Base-by-base conservation (phyloP, 305 asterid genomes). In the Fraxinus greggii region DNA sequence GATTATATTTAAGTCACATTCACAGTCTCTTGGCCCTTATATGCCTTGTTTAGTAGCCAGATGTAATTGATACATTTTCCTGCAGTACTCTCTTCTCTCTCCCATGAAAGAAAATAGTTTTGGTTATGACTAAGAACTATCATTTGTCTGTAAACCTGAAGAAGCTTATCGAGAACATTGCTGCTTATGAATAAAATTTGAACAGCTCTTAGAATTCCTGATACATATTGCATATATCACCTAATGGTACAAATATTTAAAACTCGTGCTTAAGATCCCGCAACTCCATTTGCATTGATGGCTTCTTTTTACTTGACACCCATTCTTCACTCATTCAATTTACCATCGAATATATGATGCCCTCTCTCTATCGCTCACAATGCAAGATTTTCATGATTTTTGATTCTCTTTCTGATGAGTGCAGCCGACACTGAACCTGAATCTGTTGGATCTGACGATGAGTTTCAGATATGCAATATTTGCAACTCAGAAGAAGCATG, bases 371-470 rank as follows among this genome's bases (percentile, higher is more conserved):
- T 6, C 48, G 63, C 63, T 51, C 33, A 24, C 32, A 23, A 24
- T 63, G 72, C 17, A 63, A 23, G 31, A 1, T 80, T 79, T 56
- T 78, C 78, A 61, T 76, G 67, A 56, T 84, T 77, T 40, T 4
- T 80, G 54, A 33, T 80, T 76, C 28, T 70, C 70, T 73, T 78
- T 86, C 83, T 79, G 81, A 75, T 51, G 80, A 45, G 78, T 90
- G 91, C 91, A 97, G 99, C 91, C 79, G 98, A 92, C 81, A 90
- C 99, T 51, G 98, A 94, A 82, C 87, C 92, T 67, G 98, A 93
- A 86, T 84, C 92, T 78, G 75, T 32, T 31, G 99, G 91, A 85
- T 90, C 99, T 70, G 98, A 97, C 86, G 98, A 94, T 79, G 99
- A 97, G 88, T 94, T 94, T 88, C 98, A 97, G 92, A 97, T 97